These are phyloP conservation scores for Dianthus caryophyllus DNA, from an alignment of 148 eudicot species.

Conservation along the genomic window DNA sequence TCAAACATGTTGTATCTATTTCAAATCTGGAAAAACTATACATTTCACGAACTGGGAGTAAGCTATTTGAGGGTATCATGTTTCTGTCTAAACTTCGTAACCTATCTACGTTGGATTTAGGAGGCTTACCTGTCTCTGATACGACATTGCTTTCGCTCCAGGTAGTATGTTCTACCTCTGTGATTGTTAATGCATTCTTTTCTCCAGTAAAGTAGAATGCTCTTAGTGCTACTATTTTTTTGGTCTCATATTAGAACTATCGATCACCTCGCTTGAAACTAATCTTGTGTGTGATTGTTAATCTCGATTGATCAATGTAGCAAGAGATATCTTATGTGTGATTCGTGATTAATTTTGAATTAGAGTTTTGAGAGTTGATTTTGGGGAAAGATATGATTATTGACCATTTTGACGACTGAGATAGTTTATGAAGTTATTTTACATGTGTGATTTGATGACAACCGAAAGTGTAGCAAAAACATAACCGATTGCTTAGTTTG, in stretches of 20 bases:
- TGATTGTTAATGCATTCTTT: neutral
- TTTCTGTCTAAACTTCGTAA: constrained; percentile 54
- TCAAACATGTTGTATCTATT: constrained; percentile 62
- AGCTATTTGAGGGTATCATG: constrained; percentile 55
- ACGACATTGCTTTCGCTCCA: constrained; percentile 53
- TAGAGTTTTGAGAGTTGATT: no score
- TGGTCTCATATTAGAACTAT: neutral
- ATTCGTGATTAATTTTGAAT: no score
- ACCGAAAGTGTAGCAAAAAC: no score
- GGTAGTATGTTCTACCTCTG: constrained; percentile 29
- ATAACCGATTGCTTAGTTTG: no score
- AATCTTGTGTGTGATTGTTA: neutral
- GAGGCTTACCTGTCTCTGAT: constrained; percentile 82
- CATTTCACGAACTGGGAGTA: constrained; percentile 72
- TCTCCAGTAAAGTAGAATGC: neutral
- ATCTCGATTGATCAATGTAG: no score
- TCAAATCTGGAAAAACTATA: constrained; percentile 52
- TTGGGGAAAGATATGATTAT: no score
- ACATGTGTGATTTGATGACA: no score
- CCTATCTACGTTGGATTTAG: constrained; percentile 60
- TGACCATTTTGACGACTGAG: no score
- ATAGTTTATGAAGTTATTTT: no score
- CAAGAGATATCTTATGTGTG: no score
- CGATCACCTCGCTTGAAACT: neutral
- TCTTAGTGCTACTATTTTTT: neutral